phyloP scores from a whole-genome alignment of 805 yeast genomes.

The Saccharomyces mikatae region DNA sequence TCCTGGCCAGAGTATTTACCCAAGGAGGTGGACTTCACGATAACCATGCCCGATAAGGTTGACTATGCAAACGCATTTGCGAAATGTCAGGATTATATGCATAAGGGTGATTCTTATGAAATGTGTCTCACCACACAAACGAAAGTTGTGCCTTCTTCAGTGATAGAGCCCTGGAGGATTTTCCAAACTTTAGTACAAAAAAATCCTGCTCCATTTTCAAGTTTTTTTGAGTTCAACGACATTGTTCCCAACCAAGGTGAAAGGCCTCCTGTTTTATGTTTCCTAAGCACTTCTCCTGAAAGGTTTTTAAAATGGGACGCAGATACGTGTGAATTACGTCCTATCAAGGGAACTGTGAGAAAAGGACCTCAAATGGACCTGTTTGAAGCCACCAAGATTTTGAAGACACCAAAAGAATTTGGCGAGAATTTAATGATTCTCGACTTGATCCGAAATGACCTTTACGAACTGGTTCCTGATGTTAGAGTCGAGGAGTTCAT shows the following conservation, averaged over 20 bases:
- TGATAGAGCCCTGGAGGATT: constrained; percentile 62
- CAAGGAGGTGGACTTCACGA: constrained; percentile 19
- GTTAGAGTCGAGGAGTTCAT: constrained; percentile 74
- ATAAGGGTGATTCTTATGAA: constrained; percentile 86
- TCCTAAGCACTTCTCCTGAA: constrained; percentile 91
- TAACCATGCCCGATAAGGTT: constrained; percentile 43
- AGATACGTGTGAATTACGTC: constrained; percentile 67
- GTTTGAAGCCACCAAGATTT: constrained; percentile 52
- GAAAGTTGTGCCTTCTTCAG: constrained; percentile 42
- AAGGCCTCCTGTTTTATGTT: constrained; percentile 38
- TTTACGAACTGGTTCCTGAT: constrained; percentile 53
- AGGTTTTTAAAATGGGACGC: constrained; percentile 76
- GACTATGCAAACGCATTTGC: constrained; percentile 49
- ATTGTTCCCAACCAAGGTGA: constrained; percentile 32
- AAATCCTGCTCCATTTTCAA: constrained; percentile 92
- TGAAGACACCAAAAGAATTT: constrained; percentile 81
- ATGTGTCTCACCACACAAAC: constrained; percentile 81
- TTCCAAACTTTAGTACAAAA: constrained; percentile 60
- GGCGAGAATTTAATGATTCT: constrained; percentile 97
- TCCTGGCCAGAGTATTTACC: constrained; percentile 16
- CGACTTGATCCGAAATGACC: constrained; percentile 88
- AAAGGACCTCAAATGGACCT: constrained; percentile 48
- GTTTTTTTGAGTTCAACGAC: constrained; percentile 56
- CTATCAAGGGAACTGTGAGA: constrained; percentile 91
- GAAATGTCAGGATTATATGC: constrained; percentile 58